Evolutionary conservation across 1,139 yeast genomes (phyloP), one percentile per base, ranked within the genome.

Genomic region (Debaryomyces coudertii): DNA sequence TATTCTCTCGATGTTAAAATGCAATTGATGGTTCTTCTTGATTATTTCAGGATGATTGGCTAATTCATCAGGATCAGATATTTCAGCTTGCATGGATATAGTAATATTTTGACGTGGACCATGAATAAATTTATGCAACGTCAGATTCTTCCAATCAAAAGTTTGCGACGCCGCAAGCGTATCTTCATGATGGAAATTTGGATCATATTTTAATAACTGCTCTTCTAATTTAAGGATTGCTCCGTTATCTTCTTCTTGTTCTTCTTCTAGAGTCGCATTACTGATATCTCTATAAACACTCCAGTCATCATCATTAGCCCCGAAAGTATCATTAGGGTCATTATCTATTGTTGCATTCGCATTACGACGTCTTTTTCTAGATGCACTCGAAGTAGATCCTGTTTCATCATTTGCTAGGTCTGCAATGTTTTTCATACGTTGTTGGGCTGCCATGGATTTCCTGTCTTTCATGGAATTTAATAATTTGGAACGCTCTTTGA

Each of bases 221-320:
- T 80, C 85, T 65, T 92, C 98, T 27, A 93, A 59, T 23, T 77
- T 76, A 16, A 80, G 68, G 31, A 92, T 77, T 39, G 73, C 71
- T 35, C 77, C 81, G 47, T 82, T 81, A 52, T 85, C 88, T 44
- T 82, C 87, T 47, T 87, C 95, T 48, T 84, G 81, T 44, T 85
- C 84, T 54, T 84, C 92, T 45, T 80, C 83, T 52, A 89, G 86
- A 20, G 84, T 84, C 11, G 78, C 85, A 51, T 82, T 83, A 16
- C 90, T 82, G 43, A 90, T 86, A 57, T 90, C 95, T 56, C 95
- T 79, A 63, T 93, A 93, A 18, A 90, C 83, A 35, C 87, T 81
- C 98, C 98, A 93, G 63, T 93, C 99, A 46, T 88, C 96, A 61
- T 93, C 99, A 58, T 90, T 86, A 3, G 97, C 93, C 49, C 98